Evolutionary conservation across 768 basidiomycete genomes (phyloP), one percentile per base, ranked within the genome.

Genomic region (Leccinum variicolor): DNA sequence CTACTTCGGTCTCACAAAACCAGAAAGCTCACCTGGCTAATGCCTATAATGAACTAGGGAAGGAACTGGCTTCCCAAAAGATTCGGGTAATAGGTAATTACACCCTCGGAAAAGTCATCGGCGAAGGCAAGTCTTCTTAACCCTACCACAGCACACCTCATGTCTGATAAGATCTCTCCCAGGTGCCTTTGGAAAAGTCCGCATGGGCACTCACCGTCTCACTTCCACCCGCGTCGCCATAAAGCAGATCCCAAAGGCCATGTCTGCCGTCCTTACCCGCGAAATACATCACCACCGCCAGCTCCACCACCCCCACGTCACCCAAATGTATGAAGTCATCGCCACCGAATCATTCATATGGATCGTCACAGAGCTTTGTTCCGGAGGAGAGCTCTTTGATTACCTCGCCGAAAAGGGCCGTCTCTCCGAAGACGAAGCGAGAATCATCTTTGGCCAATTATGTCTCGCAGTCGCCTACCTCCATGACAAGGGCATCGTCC

Each of bases 201-300:
- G 94, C 52, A 79, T 99, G 70, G 97, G 94, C 53, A 93, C 90
- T 1, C 94, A 99, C 72, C 89, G 95, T 57, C 79, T 98, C 49
- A 94, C 95, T 3, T 90, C 89, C 7, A 88, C 88, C 47, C 85
- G 93, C 53, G 95, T 96, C 64, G 96, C 96, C 55, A 89, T 99
- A 77, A 99, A 99, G 76, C 95, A 98, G 74, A 96, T 98, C 62
- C 93, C 96, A 36, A 98, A 98, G 74, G 84, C 87, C 56, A 84
- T 94, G 80, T 92, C 95, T 31, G 83, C 94, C 6, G 83, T 90
- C 17, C 81, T 99, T 41, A 99, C 97, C 26, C 85, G 96, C 62
- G 96, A 99, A 76, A 97, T 99, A 55, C 96, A 99, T 69, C 97
- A 99, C 67, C 96, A 99, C 75, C 90, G 96, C 52, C 90, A 93